A percentile compares a stretch with the other conserved stretches of the same genome.
Conservation (phyloP, 148 eudicot species). For the Vaccinium macrocarpon region DNA sequence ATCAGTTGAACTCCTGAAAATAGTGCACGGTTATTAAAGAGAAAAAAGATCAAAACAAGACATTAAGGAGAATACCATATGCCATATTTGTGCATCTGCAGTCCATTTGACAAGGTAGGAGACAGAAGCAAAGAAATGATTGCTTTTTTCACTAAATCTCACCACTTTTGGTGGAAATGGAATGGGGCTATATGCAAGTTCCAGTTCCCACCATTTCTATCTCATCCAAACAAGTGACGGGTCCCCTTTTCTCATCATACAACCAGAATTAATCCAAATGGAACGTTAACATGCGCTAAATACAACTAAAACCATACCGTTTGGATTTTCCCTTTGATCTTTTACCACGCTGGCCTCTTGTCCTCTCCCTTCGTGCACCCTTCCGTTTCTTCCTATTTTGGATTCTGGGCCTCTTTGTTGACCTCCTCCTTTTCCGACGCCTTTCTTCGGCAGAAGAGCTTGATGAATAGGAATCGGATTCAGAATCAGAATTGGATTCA, state of each 20-base stretch:
- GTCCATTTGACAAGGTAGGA: neutral
- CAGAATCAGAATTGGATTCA: constrained; percentile 53
- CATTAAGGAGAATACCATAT: neutral
- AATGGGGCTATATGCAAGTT: neutral
- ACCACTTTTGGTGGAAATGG: neutral
- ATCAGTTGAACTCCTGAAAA: constrained; percentile 67
- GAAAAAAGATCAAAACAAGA: neutral
- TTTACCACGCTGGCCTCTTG: constrained; percentile 30
- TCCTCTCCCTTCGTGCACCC: constrained; percentile 34
- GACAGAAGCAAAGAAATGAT: neutral
- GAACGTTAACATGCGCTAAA: neutral
- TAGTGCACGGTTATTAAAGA: constrained; percentile 8
- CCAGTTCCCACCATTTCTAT: neutral
- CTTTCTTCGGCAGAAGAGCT: constrained; percentile 78
- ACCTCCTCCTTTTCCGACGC: constrained; percentile 69
- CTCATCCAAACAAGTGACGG: neutral
- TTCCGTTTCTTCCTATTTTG: constrained; percentile 35
- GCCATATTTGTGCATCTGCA: neutral
- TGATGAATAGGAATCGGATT: constrained; percentile 53
- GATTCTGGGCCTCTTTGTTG: constrained; percentile 44
- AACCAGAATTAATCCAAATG: neutral
- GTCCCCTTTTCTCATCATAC: neutral
- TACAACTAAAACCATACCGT: constrained; percentile 30
- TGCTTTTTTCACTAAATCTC: neutral
- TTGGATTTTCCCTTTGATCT: constrained; percentile 51